Percentiles rank a stretch among this genome's conserved stretches.
Conservation (phyloP, 2,329 filamentous ascomycete species). For the Sphaerulina populicola region DNA sequence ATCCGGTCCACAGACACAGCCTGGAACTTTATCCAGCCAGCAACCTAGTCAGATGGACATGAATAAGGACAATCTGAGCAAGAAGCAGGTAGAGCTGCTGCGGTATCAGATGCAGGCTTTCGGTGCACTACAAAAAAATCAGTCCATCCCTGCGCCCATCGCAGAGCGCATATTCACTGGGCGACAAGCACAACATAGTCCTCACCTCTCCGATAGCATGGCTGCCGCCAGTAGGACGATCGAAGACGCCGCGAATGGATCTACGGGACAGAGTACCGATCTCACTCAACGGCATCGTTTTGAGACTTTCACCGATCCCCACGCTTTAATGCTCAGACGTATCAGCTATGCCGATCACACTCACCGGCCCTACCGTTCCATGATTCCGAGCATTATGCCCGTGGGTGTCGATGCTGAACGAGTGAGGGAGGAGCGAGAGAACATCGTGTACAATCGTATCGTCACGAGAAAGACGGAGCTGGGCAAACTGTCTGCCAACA, state of each 20-base stretch:
- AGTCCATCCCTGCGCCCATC: slow-evolving; percentile 66
- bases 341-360: slow-evolving; percentile 77
- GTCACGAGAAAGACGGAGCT: slow-evolving; percentile 75
- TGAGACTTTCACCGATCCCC: slow-evolving; percentile 68
- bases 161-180: slow-evolving; percentile 77
- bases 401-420: slow-evolving; percentile 81
- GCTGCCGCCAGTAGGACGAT: slow-evolving; percentile 44
- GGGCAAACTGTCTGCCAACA: slow-evolving; percentile 72
- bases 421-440: slow-evolving; percentile 75
- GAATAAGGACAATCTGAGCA: slow-evolving; percentile 45
- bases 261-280: slow-evolving; percentile 33
- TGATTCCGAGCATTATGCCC: slow-evolving; percentile 82
- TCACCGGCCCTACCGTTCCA: slow-evolving; percentile 63
- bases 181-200: slow-evolving; percentile 50
- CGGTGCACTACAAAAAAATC: slow-evolving; percentile 79
- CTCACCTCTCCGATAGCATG: slow-evolving; percentile 36
- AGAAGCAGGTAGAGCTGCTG: slow-evolving; percentile 69
- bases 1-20: slow-evolving; percentile 10
- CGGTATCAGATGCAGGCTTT: slow-evolving; percentile 86
- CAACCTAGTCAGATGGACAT: slow-evolving; percentile 20
- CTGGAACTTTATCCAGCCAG: slow-evolving; percentile 20
- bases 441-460: slow-evolving; percentile 83
- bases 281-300: slow-evolving; percentile 44
- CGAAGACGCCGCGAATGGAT: slow-evolving; percentile 41
- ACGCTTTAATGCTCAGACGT: slow-evolving; percentile 46